Evolutionary conservation across 2,329 filamentous ascomycete genomes (phyloP).

Genomic region (Aureobasidium sp.): DNA sequence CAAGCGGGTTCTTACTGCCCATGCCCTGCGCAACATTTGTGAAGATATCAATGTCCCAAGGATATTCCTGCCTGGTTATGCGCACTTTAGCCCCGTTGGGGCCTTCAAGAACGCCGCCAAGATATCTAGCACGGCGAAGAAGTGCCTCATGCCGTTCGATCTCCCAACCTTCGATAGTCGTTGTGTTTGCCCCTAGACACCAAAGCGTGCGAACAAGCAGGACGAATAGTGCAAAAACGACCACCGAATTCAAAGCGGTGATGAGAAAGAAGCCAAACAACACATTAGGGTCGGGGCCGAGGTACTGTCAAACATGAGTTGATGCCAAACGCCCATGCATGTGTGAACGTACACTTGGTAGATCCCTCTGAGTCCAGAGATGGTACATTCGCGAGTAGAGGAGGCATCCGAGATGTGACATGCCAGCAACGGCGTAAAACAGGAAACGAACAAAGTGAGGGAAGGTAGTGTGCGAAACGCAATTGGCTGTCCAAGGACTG

Average conservation of each 20-base stretch:
- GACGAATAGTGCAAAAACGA: conserved; percentile 56
- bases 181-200: conserved; percentile 61
- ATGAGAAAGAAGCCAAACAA: conserved; percentile 58
- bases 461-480: conserved; percentile 73
- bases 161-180: conserved; percentile 75
- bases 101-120: conserved; percentile 51
- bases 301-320: conserved; percentile 43
- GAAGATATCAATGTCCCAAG: conserved; percentile 73
- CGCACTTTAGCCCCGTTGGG: conserved; percentile 49
- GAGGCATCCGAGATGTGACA: conserved; percentile 54
- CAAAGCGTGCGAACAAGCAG: conserved; percentile 58
- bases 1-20: conserved; percentile 58
- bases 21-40: conserved; percentile 68
- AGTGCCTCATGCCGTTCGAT: conserved; percentile 43
- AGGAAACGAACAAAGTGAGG: conserved; percentile 79
- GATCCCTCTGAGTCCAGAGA: conserved; percentile 58
- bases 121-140: conserved; percentile 37
- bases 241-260: conserved; percentile 50
- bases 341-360: conserved; percentile 53
- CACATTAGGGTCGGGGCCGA: conserved; percentile 57
- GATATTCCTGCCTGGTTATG: conserved; percentile 65
- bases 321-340: background rate
- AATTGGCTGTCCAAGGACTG: conserved; percentile 47
- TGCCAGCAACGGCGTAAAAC: conserved; percentile 57
- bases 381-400: conserved; percentile 52